Evolutionary conservation across 2,329 filamentous ascomycete genomes (phyloP), one percentile per base, ranked within the genome.

Genomic region (Beauveria medogensis): DNA sequence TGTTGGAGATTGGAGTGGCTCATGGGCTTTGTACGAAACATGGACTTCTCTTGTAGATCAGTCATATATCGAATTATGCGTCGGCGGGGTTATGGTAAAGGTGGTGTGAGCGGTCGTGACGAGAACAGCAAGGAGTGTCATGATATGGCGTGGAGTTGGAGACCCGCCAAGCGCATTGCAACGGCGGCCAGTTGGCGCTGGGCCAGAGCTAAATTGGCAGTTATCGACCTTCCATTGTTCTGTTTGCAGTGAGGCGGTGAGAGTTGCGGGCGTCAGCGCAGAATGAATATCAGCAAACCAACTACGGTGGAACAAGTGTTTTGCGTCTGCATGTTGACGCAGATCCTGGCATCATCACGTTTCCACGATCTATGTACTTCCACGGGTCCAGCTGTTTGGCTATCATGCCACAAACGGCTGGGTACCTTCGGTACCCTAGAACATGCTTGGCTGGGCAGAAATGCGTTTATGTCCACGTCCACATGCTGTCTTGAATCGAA

Each of bases 91-190:
- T 47, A 20, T 28, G 44, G 12, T 18, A 55, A 46, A 46, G 34
- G 54, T 48, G 54, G 43, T 24, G 55, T 41, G 34, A 37, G 34
- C n/a, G 28, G 26, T 48, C n/a, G 41, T 48, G 55, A 28, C 44
- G 18, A 41, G 22, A 30, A 44, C 16, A 41, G 55, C 46, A 58
- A 51, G 22, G 55, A 51, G 34, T 51, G 18, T 58, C 46, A 51
- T 58, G 46, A 43, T 20, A 58, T 58, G 55, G 51, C 46, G 55
- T 58, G 30, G 55, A 50, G 55, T 58, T 37, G 34, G 55, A 22
- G 46, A 57, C 55, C 55, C 44, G 55, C 55, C 55, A 40, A 57
- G 43, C n/a, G 44, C n/a, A 48, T 30, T 26, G 14, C 55, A 47
- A 57, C 43, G 55, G 43, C 28, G 44, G 44, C 55, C 55, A 48